Evolutionary conservation across 495 filamentous ascomycete species (phyloP).

Genomic region (Chaetomidium leptoderma): DNA sequence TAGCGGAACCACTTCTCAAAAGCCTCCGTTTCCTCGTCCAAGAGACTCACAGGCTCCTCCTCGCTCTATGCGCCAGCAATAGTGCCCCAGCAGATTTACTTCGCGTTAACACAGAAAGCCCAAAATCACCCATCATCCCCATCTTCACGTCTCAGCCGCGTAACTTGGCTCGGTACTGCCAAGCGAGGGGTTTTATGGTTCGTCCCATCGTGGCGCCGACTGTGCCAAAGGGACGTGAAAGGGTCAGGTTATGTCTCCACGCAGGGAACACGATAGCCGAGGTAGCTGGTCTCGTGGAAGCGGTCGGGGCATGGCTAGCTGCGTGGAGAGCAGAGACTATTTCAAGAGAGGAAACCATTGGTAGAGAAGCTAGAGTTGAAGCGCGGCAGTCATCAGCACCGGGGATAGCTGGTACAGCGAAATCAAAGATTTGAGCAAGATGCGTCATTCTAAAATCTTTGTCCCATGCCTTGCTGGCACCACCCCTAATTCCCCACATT

Average conservation of each 20-base stretch:
- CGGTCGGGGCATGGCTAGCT: conserved; percentile 42
- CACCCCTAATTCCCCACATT: too few species aligned
- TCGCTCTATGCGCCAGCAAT: conserved; percentile 14
- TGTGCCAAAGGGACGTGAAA: conserved; percentile 47
- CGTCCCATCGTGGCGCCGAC: conserved; percentile 54
- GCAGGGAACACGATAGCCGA: conserved; percentile 48
- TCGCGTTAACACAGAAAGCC: conserved; percentile 22
- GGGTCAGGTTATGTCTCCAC: conserved; percentile 54
- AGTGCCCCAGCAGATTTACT: conserved; percentile 18
- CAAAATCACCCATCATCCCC: conserved; percentile 41
- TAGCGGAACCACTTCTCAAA: conserved; percentile 35
- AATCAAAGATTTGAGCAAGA: too few species aligned
- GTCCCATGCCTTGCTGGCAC: too few species aligned
- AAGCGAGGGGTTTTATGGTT: conserved; percentile 48
- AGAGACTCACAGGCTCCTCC: conserved; percentile 27
- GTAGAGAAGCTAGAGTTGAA: too few species aligned
- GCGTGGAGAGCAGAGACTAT: too few species aligned
- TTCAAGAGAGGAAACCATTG: too few species aligned
- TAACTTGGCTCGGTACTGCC: conserved; percentile 49
- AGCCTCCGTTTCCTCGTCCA: conserved; percentile 27
- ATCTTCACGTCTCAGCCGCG: conserved; percentile 44
- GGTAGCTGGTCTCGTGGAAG: conserved; percentile 38
- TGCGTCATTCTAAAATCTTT: too few species aligned
- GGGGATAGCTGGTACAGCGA: too few species aligned
- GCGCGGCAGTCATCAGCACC: too few species aligned